Evolutionary conservation across 2,329 filamentous ascomycete species (phyloP), one percentile per base, ranked within the genome.

Genomic region (Colletotrichum falcatum): DNA sequence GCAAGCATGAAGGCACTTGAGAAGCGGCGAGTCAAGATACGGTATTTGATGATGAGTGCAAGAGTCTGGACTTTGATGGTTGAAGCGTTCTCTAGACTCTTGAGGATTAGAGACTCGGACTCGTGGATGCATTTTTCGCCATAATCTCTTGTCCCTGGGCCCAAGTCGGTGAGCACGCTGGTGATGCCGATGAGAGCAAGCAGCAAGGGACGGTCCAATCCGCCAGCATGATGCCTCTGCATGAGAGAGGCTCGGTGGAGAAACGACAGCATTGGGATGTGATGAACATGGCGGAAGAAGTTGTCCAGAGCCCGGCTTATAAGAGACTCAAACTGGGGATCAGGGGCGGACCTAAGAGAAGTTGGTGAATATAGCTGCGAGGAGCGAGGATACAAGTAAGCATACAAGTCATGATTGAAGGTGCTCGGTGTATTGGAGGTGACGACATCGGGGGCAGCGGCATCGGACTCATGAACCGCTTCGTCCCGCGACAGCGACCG

Each of bases 281-380:
- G 87, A 77, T 89, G 87, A 49, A 89, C 83, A 74, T 89, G 85
- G 51, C 85, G 84, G 76, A 89, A 89, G 78, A 88, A 89, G 73
- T 85, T 84, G 74, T 86, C 86, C 73, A 89, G 87, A 7, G 86
- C 86, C 48, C 83, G 83, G 60, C 83, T 80, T 49, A 87, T 85
- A 33, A 89, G 76, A 28, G 83, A 79, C 74, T 88, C 85, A 73
- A 86, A 79, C 56, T 80, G 80, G 71, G 84, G 83, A 74, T 87
- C 81, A 20, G 76, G 78, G 42, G 76, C 78, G 33, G 77, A 69
- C 33, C 81, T 81, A 65, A 44, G 8, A 9, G 26, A 2, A 42
- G 56, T 69, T 26, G 54, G 60, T 46, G 39, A 48, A 48, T 46
- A 18, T 39, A n/a, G 35, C 26, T 11, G 20, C 11, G 6, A 8